Base-by-base conservation (phyloP, 306 rosid genomes). In the Casuarina cunninghamiana region DNA sequence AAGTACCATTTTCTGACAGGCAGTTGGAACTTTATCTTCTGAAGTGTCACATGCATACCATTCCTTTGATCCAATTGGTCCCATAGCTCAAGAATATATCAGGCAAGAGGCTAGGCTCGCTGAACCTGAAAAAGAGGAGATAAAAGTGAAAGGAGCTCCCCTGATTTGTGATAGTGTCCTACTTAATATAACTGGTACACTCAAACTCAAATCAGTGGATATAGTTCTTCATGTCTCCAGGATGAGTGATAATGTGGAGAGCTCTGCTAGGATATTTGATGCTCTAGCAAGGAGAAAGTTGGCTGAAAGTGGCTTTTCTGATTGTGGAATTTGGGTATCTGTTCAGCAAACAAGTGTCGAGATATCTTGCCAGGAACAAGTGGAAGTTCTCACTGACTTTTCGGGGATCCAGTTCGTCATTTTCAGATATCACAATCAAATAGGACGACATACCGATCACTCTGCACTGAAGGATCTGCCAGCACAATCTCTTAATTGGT, bases 251-350 rank as follows among this genome's bases (percentile, higher is more conserved):
- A 68, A 75, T 72, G 46, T 75, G 63, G 86, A 85, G 68, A 76
- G 83, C 71, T 62, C 48, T 82, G 37, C 45, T 38, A 76, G 76
- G 71, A 61, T 50, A 48, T 74, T 58, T 80, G 81, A 69, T 67
- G 75, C 84, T 69, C 74, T 84, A 77, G 76, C 81, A 66, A 74
- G 78, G 44, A 84, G 85, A 65, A 81, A 58, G 50, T 75, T 80
- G 77, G 81, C 87, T 67, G 89, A 82, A 78, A 73, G 69, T 78
- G 82, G 80, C 80, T 82, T 84, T 73, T 87, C 97, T 78, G 88
- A 86, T 69, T 81, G 35, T 85, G 98, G 98, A 87, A 87, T 90
- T 75, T 88, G 91, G 95, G 82, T 83, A 53, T 88, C 92, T 67
- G 35, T 89, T 84, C 87, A 78, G 82, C 85, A 86, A 80, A 83